Evolutionary conservation across 2,329 filamentous ascomycete genomes (phyloP), one percentile per base, ranked within the genome.

Genomic region (Clonostachys solani): DNA sequence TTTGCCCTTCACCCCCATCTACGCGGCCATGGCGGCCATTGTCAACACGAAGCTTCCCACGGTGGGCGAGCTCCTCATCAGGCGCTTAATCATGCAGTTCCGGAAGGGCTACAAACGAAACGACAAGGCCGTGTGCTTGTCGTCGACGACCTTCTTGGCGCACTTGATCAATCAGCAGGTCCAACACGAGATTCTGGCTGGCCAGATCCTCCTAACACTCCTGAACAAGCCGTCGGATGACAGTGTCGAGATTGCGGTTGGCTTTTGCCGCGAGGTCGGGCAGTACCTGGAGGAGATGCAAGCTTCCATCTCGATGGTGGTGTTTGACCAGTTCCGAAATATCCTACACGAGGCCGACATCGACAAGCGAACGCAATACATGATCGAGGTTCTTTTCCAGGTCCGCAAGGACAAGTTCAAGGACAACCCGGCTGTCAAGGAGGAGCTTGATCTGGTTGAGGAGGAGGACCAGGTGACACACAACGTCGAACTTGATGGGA

Each of bases 381-480:
- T 96, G 89, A 92, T 99, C 48, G 94, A 99, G 66, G 94, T 97
- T 6, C 72, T 99, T 40, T 99, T 99, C 65, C 92, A 99, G 70
- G 87, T 96, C 47, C 83, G 94, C 53, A 96, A 96, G 68, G 92
- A 97, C 69, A 87, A 87, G 59, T 99, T 95, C 75, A 96, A 96
- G 72, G 91, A 97, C 59, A 91, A 97, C 59, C 90, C 86, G 16
- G 86, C 91, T 1, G 75, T 97, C 57, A 92, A 85, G 65, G 92
- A 96, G 62, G 94, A 99, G 64, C 73, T 99, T 48, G 94, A 99
- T 67, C 68, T 99, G 42, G 89, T 99, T 9, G 92, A 97, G 68
- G 94, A 99, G 67, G 92, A 97, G 65, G 94, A 99, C 61, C 94
- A 97, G 64, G 95, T 97, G 58, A 97, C 94, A 1, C 94, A 99